Base-by-base conservation (phyloP, 2,329 filamentous ascomycete species). In the Aspergillus flavus region DNA sequence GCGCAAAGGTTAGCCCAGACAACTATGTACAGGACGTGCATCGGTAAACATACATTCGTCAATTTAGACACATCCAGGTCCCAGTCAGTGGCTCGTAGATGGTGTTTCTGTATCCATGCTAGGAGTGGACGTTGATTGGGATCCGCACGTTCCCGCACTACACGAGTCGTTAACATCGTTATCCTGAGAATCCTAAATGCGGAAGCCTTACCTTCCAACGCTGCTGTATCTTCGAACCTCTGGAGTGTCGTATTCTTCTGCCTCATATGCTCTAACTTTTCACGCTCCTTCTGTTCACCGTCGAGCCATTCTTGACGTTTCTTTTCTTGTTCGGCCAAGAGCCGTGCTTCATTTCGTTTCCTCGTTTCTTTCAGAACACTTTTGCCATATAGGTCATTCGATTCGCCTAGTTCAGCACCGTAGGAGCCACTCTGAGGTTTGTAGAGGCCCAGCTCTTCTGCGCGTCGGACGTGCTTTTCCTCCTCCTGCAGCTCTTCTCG, bases 301-400 rank as follows among this genome's bases (percentile, higher is more conserved):
- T 78, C 73, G 32, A 86, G 79, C 84, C 85, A 87, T 60, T 80
- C 75, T 53, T 79, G 80, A 46, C 83, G 83, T 68, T 84, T 80
- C 48, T 73, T 69, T 65, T 82, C 78, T 72, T 86, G 81, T 62
- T 83, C 76, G 11, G 76, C 71, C 58, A 78, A 64, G 7, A 77
- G 64, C n/a, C 73, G 70, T 41, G 75, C 76, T 59, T 81, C 78
- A 61, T 82, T 82, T 54, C 71, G 61, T 57, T 78, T 72, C 16
- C 79, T 74, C 28, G 76, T 71, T 57, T 79, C 73, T 58, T 80
- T 72, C 21, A 82, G 62, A 23, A 80, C 73, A 71, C 80, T 81
- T 58, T 73, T 75, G 5, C 80, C 80, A 43, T 77, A 81, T 2
- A 78, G 73, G 58, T 80, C 78, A 26, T 77, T 73, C n/a, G 76